A percentile compares a stretch with the other conserved stretches of the same genome.
Conservation (phyloP, 1,284 basidiomycete genomes). For the Inonotus obliquus region DNA sequence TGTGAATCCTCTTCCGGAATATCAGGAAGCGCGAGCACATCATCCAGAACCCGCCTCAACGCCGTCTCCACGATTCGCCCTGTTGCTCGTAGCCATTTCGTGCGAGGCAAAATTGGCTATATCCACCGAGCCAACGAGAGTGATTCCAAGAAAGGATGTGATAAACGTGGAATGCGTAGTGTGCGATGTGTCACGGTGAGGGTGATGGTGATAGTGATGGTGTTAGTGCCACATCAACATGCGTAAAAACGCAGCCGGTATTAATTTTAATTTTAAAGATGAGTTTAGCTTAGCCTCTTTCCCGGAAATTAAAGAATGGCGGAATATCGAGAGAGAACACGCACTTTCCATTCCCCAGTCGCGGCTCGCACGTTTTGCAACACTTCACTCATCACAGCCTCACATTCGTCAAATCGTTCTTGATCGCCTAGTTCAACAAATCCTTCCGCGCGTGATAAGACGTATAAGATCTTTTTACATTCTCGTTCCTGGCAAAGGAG, state of each 20-base stretch:
- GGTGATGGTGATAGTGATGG: no score
- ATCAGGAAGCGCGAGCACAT: slow-evolving; percentile 78
- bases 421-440: slow-evolving; percentile 75
- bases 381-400: slow-evolving; percentile 64
- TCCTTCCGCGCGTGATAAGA: slow-evolving; percentile 60
- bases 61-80: slow-evolving; percentile 76
- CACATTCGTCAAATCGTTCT: slow-evolving; percentile 73
- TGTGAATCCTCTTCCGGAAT: slow-evolving; percentile 91
- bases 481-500: slow-evolving; percentile 36
- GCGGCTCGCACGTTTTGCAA: slow-evolving; percentile 63
- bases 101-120: slow-evolving; percentile 55
- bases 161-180: slow-evolving; percentile 5
- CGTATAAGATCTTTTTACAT: slow-evolving; percentile 37
- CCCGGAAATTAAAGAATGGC: neutral
- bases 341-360: slow-evolving; percentile 71
- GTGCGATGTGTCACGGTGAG: no score
- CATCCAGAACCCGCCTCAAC: slow-evolving; percentile 64
- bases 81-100: slow-evolving; percentile 63
- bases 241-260: neutral
- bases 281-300: slow-evolving; percentile 1
- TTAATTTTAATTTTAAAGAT: neutral
- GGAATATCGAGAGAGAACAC: slow-evolving; percentile 21
- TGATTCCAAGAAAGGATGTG: neutral
- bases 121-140: neutral
- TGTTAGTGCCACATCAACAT: neutral